Evolutionary conservation across 2,329 filamentous ascomycete species (phyloP), one percentile per base, ranked within the genome.

Genomic region (Trichophyton rubrum): DNA sequence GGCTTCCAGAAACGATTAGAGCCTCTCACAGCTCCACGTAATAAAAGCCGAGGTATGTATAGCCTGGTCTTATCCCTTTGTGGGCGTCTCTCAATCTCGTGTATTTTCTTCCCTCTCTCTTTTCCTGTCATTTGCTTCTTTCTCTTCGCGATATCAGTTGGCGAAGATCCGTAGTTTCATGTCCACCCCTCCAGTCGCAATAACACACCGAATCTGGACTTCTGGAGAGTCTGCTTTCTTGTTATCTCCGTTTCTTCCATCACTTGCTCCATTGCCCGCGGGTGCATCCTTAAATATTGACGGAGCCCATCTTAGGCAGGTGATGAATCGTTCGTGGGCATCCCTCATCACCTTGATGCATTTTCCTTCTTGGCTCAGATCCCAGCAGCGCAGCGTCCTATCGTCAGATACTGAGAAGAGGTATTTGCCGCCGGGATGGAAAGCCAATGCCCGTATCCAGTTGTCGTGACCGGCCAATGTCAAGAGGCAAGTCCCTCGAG

Each of bases 351-450:
- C 85, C 73, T 92, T 92, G 66, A 96, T 90, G 67, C 90, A 92
- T 69, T 90, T 91, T 47, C 89, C 89, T 71, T 95, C 90, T 71
- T 97, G 92, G 27, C 82, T 82, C 27, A 97, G 77, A 75, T 97
- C 92, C 92, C 92, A 97, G 77, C 91, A 96, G 60, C 91, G 82
- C 62, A 97, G 80, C 3, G 89, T 91, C 77, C 93, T 95, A 76
- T 97, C 92, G 71, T 97, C 92, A 15, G 87, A 83, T 20, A 88
- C 89, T 5, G 87, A 91, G 4, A 97, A 76, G 1, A 97, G 80
- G 68, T 93, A 96, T 73, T 92, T 95, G 49, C 92, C 92, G 7
- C 89, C 88, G 0, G 92, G 92, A 68, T 96, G 92, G 72, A 96
- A 97, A 8, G 90, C 85, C 4, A 96, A 74, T 0, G 82, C 87